Evolutionary conservation across 225 moss, liverwort and hornwort species (phyloP).

Genomic region (Bryum argenteum): DNA sequence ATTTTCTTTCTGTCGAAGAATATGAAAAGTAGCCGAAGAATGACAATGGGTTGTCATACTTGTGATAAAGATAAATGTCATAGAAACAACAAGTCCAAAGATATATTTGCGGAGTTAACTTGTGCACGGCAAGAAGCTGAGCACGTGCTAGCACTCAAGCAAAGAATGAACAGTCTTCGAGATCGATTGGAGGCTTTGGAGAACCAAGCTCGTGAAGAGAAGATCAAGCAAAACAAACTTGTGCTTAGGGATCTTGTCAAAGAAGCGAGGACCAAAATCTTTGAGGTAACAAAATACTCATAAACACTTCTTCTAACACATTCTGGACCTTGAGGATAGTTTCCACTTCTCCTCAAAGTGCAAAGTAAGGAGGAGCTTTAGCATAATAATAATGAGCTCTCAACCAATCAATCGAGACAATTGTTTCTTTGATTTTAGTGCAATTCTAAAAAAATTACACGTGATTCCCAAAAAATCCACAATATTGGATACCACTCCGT

Average conservation of each 20-base stretch:
- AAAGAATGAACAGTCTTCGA: not conserved
- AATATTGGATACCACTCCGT: too few relatives aligned
- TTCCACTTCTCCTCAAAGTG: too few relatives aligned
- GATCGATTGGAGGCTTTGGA: slow-evolving; percentile 22
- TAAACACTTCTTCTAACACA: too few relatives aligned
- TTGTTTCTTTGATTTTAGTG: too few relatives aligned
- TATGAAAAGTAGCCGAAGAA: not conserved
- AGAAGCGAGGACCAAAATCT: slow-evolving; percentile 6
- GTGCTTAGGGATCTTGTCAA: slow-evolving; percentile 41
- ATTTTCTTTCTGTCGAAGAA: not conserved
- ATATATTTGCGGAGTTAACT: not conserved
- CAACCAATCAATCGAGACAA: too few relatives aligned
- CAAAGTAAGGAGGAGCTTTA: too few relatives aligned
- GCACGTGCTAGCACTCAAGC: not conserved
- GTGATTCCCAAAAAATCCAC: too few relatives aligned
- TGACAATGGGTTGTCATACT: not conserved
- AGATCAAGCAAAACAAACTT: slow-evolving; percentile 24
- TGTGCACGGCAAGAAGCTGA: not conserved
- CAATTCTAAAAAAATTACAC: too few relatives aligned
- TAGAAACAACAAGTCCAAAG: not conserved
- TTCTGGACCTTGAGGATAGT: too few relatives aligned
- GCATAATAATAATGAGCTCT: too few relatives aligned
- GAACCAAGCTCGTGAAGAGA: not conserved
- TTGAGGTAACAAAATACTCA: slow-evolving; percentile 1
- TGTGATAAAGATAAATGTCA: too few relatives aligned